These are phyloP conservation scores for Leccinum uliginosum DNA, from an alignment of 768 basidiomycete species.

Conservation along the genomic window DNA sequence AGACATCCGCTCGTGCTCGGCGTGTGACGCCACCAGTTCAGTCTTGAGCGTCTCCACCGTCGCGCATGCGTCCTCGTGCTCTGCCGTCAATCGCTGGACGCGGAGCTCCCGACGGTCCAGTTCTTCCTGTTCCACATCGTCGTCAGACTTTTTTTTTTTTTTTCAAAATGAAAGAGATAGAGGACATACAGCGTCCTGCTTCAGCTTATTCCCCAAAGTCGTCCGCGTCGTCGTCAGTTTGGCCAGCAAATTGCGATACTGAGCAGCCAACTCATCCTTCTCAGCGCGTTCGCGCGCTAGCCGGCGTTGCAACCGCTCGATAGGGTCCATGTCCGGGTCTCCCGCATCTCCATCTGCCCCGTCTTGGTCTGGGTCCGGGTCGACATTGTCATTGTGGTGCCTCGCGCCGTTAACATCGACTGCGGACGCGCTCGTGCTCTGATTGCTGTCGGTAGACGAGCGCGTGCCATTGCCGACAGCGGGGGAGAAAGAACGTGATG, in stretches of 20 bases:
- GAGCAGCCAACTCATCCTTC: constrained; percentile 80
- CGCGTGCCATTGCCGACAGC: constrained; percentile 23
- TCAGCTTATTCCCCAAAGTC: constrained; percentile 88
- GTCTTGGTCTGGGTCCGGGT: constrained; percentile 39
- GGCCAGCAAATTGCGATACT: constrained; percentile 81
- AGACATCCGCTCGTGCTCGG: constrained; percentile 68
- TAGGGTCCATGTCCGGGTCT: constrained; percentile 43
- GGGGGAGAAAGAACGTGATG: constrained; percentile 32
- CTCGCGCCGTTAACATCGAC: constrained; percentile 32
- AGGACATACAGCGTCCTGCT: constrained; percentile 94
- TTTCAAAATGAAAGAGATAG: no score
- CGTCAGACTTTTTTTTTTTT: neutral
- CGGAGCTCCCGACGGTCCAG: constrained; percentile 88
- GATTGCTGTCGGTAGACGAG: constrained; percentile 42
- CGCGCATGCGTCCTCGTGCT: constrained; percentile 66
- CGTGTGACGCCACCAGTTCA: constrained; percentile 73
- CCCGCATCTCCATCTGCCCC: neutral
- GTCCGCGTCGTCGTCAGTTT: constrained; percentile 93
- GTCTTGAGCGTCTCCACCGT: constrained; percentile 77
- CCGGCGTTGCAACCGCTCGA: constrained; percentile 65
- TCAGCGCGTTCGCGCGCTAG: constrained; percentile 75
- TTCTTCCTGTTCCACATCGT: constrained; percentile 73
- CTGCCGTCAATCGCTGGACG: constrained; percentile 70
- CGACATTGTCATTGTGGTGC: constrained; percentile 22
- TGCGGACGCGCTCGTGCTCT: constrained; percentile 20